Conservation (phyloP, 176 grass and related monocot species). For the Lolium rigidum region DNA sequence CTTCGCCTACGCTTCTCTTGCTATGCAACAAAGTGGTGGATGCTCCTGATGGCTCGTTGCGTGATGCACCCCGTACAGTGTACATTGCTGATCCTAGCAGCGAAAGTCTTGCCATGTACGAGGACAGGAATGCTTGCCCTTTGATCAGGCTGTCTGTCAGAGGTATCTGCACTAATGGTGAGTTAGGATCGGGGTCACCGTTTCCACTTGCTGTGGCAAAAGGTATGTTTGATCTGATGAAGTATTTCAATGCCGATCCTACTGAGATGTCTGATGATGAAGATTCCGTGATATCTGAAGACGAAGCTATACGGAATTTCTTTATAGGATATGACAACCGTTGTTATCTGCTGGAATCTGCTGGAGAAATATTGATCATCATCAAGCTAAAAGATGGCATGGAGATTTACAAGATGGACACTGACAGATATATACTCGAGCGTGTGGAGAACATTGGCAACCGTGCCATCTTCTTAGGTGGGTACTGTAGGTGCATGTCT, state of each 20-base stretch:
- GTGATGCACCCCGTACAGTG: background rate
- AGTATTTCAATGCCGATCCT: background rate
- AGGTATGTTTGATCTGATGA: background rate
- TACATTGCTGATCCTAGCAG: background rate
- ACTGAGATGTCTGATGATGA: background rate
- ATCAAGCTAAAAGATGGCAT: background rate
- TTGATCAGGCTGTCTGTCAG: conserved; percentile 10
- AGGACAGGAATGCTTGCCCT: background rate
- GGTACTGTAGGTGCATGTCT: conserved; percentile 3
- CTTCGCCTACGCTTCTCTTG: background rate
- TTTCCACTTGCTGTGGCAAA: background rate
- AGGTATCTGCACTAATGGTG: background rate
- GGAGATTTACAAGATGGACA: background rate
- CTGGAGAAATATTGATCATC: background rate
- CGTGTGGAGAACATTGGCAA: background rate
- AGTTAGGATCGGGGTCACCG: background rate
- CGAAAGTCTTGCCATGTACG: background rate
- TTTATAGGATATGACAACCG: background rate
- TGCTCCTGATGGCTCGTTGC: background rate
- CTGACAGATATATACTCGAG: background rate
- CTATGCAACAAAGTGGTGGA: background rate
- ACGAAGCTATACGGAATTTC: background rate
- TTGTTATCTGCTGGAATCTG: background rate
- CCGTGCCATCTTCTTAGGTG: conserved; percentile 12
- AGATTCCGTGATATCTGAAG: background rate